Evolutionary conservation across 371 early-diverging fungal species (phyloP), one percentile per base, ranked within the genome.

Genomic region (Mucor racemosus): DNA sequence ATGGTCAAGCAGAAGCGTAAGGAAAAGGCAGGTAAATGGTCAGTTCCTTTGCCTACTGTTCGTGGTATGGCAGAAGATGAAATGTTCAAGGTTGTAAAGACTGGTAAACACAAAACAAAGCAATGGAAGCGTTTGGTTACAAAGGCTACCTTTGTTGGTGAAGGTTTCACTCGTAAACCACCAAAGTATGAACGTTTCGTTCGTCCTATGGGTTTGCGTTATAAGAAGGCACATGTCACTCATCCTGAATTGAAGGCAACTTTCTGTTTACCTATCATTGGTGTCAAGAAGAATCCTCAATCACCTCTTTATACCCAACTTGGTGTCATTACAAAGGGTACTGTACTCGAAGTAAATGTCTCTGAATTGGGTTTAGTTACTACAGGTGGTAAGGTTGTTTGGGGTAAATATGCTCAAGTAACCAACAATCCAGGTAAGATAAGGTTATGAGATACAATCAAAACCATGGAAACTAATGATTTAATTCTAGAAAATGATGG

Each of bases 161-260:
- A 96, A 58, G 96, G 97, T 7, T 99, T 99, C 78, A 99, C 99
- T 17, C 94, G 99, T 73, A 99, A 99, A 79, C 99, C 99, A 41
- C 99, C 99, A 70, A 99, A 99, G 88, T 99, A 98, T 85, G 99
- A 99, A 81, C 92, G 99, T 50, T 99, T 99, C 79, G 95, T 99
- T 68, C 92, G 99, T 64, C 99, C 99, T 60, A 99, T 98, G 94
- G 99, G 96, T 21, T 85, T 99, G 53, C 95, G 99, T 69, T 97
- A 94, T 86, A 99, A 99, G 82, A 97, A 97, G 81, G 99, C 99
- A 48, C 95, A 99, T 80, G 99, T 99, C 58, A 97, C 98, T 26
- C 99, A 99, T 84, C 99, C 99, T 6, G 99, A 99, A 78, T 91
- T 99, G 60, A 96, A 94, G 73, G 97, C 99, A 10, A 99, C 99